Percentiles rank a stretch among this genome's conserved stretches.
Conservation (phyloP, 495 filamentous ascomycete genomes). For the Penicillium samsonianum region DNA sequence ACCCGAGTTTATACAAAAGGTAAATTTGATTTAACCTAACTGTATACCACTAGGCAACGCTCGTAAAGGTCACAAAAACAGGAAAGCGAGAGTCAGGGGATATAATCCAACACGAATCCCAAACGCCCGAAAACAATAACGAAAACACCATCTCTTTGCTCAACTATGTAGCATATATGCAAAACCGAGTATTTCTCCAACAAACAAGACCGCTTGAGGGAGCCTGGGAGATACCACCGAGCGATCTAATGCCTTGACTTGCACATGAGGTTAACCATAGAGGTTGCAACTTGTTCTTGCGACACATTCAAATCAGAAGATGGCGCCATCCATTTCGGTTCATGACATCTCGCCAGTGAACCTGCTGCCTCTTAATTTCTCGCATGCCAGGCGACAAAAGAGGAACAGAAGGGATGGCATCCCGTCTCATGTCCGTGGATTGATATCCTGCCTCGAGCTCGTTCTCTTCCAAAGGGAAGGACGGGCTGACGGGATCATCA, state of each 20-base stretch:
- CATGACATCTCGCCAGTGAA: slow-evolving; percentile 97
- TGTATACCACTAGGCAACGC: too few relatives aligned
- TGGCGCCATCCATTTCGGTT: slow-evolving; percentile 87
- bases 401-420: neutral
- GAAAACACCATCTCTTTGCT: neutral
- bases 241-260: neutral
- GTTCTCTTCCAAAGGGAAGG: slow-evolving; percentile 31
- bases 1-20: too few relatives aligned
- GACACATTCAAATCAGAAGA: slow-evolving; percentile 68
- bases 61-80: neutral
- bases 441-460: neutral
- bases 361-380: slow-evolving; percentile 48
- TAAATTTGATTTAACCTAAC: neutral
- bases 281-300: neutral
- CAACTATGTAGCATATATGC: neutral
- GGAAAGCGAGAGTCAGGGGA: neutral
- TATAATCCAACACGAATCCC: neutral
- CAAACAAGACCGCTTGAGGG: too few relatives aligned
- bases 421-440: neutral
- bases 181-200: too few relatives aligned
- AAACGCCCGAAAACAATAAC: neutral
- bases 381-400: slow-evolving; percentile 11
- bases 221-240: neutral
- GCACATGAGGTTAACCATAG: neutral
- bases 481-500: slow-evolving; percentile 49